Evolutionary conservation across 257 asterid species (phyloP).

Genomic region (Rubia yunnanensis): DNA sequence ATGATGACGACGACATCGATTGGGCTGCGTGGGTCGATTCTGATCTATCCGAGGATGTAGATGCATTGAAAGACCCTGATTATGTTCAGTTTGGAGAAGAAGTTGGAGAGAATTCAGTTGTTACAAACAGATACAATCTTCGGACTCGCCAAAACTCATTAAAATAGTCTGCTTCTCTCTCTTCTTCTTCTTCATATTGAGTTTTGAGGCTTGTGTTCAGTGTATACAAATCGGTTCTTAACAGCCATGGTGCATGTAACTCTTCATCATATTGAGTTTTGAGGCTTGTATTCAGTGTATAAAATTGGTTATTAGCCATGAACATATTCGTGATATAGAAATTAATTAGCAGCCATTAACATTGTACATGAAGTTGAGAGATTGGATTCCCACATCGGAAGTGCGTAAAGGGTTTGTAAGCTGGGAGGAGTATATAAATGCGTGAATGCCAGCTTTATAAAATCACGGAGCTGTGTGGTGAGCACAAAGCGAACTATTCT

Average conservation of each 20-base stretch:
- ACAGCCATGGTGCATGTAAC: not conserved
- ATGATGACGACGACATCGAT: slow-evolving; percentile 51
- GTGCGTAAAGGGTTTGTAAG: not conserved
- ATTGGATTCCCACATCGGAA: not conserved
- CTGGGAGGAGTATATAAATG: not conserved
- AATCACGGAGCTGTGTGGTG: not conserved
- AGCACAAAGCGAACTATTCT: not conserved
- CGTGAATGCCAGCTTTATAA: not conserved
- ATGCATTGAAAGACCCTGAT: slow-evolving; percentile 47
- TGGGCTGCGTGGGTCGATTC: slow-evolving; percentile 62
- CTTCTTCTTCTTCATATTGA: not conserved
- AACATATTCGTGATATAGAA: no score
- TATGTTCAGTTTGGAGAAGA: slow-evolving; percentile 31
- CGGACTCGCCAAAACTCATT: slow-evolving; percentile 25
- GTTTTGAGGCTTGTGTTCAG: not conserved
- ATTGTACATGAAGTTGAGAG: no score
- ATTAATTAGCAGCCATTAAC: no score
- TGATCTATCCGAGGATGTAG: slow-evolving; percentile 57
- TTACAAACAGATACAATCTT: slow-evolving; percentile 46
- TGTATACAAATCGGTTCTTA: not conserved
- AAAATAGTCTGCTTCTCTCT: not conserved
- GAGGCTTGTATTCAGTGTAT: not conserved
- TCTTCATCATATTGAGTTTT: not conserved
- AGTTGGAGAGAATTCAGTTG: slow-evolving; percentile 36
- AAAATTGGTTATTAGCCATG: not conserved